phyloP scores from a whole-genome alignment of 257 asterid species.

The Solanum piurae region DNA sequence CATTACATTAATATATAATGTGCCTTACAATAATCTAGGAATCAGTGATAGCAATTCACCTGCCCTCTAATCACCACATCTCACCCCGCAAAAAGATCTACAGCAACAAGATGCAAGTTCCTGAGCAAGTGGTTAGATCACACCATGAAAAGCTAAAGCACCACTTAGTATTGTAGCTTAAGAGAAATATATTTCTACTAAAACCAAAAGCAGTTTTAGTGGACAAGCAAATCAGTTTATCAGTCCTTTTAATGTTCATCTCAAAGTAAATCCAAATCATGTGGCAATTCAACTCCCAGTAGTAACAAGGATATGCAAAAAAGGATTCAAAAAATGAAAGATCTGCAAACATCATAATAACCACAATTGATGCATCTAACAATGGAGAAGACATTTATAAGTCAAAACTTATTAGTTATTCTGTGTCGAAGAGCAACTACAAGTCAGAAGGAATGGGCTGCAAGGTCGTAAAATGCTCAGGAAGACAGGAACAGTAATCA shows the following conservation, averaged over 20 bases:
- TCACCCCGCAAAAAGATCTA: not conserved
- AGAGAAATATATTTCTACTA: not conserved
- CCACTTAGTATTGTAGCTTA: not conserved
- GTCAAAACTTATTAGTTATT: not conserved
- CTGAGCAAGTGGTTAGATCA: not conserved
- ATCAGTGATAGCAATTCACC: not conserved
- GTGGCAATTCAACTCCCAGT: not conserved
- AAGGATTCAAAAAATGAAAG: not conserved
- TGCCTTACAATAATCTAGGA: not conserved
- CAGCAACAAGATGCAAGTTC: not conserved
- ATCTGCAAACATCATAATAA: not conserved
- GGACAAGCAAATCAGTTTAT: not conserved
- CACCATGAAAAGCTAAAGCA: not conserved
- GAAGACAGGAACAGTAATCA: not conserved
- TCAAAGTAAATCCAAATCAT: not conserved
- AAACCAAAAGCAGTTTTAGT: not conserved
- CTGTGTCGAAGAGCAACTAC: not conserved
- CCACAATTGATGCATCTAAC: not conserved
- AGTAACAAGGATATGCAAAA: not conserved
- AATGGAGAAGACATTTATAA: not conserved
- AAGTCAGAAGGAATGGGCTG: not conserved
- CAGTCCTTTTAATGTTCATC: not conserved
- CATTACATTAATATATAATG: not conserved
- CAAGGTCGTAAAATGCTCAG: not conserved
- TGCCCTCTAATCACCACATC: not conserved